Conservation (phyloP, 768 basidiomycete species). For the Tremella mesenterica region DNA sequence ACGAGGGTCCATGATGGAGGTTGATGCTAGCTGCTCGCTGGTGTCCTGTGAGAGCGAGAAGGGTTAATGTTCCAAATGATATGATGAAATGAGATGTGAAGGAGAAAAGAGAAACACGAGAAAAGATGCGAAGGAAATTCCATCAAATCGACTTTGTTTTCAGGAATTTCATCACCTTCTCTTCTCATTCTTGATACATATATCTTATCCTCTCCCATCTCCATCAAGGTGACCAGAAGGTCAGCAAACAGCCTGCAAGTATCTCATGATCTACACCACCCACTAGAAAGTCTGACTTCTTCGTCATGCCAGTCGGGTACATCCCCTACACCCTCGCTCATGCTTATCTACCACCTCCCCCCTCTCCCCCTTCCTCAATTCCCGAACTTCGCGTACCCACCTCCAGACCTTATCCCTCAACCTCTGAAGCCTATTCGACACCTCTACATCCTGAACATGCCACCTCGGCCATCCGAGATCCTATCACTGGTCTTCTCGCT, state of each 20-base stretch:
- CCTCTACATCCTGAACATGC: slow-evolving; percentile 40
- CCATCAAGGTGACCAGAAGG: too few species aligned
- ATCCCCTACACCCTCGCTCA: slow-evolving; percentile 34
- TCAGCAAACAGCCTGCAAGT: too few species aligned
- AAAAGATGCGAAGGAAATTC: slow-evolving; percentile 1
- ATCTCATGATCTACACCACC: too few species aligned
- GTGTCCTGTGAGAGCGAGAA: too few species aligned
- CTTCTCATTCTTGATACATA: neutral
- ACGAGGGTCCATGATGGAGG: neutral
- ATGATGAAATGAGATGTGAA: too few species aligned
- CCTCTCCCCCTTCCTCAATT: slow-evolving; percentile 27
- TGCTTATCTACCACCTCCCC: slow-evolving; percentile 32
- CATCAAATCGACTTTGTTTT: neutral
- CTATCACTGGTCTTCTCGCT: slow-evolving; percentile 22
- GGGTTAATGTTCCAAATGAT: too few species aligned
- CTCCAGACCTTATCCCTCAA: slow-evolving; percentile 14
- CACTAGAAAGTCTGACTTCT: neutral
- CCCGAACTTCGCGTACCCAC: slow-evolving; percentile 23
- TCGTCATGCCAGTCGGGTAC: slow-evolving; percentile 24
- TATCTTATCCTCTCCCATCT: too few species aligned
- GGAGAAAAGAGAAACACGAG: too few species aligned
- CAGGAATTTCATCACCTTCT: neutral
- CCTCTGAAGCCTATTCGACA: slow-evolving; percentile 3
- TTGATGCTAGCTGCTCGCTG: too few species aligned
- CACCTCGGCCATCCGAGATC: slow-evolving; percentile 20